Base-by-base conservation (phyloP, 129 eudicot genomes). In the Centrapalus pauciflorus region DNA sequence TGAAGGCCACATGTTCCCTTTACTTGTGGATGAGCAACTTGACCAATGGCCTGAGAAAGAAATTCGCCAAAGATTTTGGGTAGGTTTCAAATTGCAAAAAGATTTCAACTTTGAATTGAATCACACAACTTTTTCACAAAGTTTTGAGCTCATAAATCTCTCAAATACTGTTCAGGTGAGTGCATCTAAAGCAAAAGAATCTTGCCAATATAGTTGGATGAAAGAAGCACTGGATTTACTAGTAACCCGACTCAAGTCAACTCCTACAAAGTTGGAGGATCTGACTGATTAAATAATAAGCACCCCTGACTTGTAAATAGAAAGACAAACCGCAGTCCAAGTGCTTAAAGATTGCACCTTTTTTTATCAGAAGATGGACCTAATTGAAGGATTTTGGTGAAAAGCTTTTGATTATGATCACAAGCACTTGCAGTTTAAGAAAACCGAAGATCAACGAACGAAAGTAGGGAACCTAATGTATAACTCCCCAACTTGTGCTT, bases 1-100 rank as follows among this genome's bases (percentile, higher is more conserved):
- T 43, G 93, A 85, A 60, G 96, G 96, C 0, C 69, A 78, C 55
- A 85, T 89, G 96, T 83, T 89, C 32, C 78, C 94, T 33, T 52
- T 89, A 68, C 73, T 68, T 26, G 96, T 89, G 55, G 28, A 72
- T 0, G 76, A 80, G 29, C 74, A 75, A 61, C 66, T 83, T 33
- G 90, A 89, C 27, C 73, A 38, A 13, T 89, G 96, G 96, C 94
- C 96, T 10, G 96, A 89, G 77, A 78, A 76, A 71, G 55, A 66
- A 33, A 75, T 74, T 13, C 94, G 96, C 34, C 83, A 76, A 72
- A 72, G 96, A 61, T 40, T 59, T 23, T 89, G 96, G 96, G 96
- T 89, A 83, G 7, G 90, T 70, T 48, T 28, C 14, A 33, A 50
- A 51, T 49, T 20, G 14, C 38, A 20, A 61, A 68, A 64, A 32